These are phyloP conservation scores for Yamadazyma dendronema DNA, from an alignment of 1,139 yeast genomes.

Conservation along the genomic window DNA sequence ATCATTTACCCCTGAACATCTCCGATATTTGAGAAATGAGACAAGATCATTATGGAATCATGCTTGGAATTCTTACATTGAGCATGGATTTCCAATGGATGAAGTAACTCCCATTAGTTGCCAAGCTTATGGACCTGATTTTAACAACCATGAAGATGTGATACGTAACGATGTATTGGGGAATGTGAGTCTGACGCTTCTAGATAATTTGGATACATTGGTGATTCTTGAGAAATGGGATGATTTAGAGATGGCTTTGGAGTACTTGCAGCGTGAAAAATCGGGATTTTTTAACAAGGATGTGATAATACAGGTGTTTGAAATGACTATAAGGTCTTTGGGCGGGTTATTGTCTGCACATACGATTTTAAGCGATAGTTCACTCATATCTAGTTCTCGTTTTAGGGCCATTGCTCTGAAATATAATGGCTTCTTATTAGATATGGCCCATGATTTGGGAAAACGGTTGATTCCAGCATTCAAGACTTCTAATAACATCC, in stretches of 20 bases:
- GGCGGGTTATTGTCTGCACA: conserved; percentile 83
- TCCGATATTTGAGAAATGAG: conserved; percentile 45
- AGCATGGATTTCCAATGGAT: conserved; percentile 76
- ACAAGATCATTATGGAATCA: conserved; percentile 63
- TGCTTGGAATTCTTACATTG: conserved; percentile 74
- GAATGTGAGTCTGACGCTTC: conserved; percentile 70
- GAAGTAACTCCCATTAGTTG: conserved; percentile 79
- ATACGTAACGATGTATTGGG: conserved; percentile 84
- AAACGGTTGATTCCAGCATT: conserved; percentile 65
- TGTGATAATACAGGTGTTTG: conserved; percentile 82
- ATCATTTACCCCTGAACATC: conserved; percentile 51
- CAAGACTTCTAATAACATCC: conserved; percentile 58
- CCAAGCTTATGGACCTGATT: conserved; percentile 64
- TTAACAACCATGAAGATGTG: conserved; percentile 48
- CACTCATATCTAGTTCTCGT: conserved; percentile 10
- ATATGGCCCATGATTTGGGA: conserved; percentile 72
- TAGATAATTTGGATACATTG: conserved; percentile 79
- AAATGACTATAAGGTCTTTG: conserved; percentile 71
- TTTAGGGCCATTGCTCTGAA: conserved; percentile 20
- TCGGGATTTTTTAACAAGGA: conserved; percentile 55
- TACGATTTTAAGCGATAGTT: conserved; percentile 58
- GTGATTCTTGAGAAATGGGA: conserved; percentile 67
- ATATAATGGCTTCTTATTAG: conserved; percentile 70
- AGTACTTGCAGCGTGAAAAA: conserved; percentile 36
- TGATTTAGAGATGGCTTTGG: conserved; percentile 50